Conservation (phyloP, 805 yeast genomes). For the Candida maltosa region DNA sequence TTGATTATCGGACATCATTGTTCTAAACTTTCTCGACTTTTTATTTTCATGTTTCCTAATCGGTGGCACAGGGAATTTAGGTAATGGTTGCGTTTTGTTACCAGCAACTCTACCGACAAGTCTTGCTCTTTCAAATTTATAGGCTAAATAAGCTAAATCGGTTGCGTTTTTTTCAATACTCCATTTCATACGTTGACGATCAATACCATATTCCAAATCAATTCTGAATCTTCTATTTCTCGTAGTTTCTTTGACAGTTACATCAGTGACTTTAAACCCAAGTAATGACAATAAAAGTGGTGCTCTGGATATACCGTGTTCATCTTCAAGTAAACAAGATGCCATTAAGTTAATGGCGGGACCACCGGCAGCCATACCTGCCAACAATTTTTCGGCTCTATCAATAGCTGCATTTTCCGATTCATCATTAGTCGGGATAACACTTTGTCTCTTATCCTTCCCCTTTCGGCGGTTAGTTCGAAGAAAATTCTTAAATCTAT, state of each 20-base stretch:
- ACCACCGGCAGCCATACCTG: constrained; percentile 56
- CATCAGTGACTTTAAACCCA: constrained; percentile 58
- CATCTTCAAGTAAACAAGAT: constrained; percentile 72
- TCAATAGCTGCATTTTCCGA: constrained; percentile 28
- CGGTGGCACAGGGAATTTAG: constrained; percentile 44
- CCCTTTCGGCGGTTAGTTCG: constrained; percentile 19
- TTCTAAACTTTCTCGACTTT: background rate
- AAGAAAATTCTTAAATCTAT: constrained; percentile 18
- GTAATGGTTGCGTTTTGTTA: constrained; percentile 37
- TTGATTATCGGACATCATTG: background rate
- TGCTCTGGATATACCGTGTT: constrained; percentile 70
- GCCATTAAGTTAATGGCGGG: constrained; percentile 77
- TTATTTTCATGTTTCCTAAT: constrained; percentile 12
- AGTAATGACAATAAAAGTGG: constrained; percentile 77
- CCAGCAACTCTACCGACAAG: constrained; percentile 32
- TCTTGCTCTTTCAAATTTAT: constrained; percentile 54
- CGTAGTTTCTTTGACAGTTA: constrained; percentile 35
- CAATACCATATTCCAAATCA: constrained; percentile 89
- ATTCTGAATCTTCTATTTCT: constrained; percentile 52
- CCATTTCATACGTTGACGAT: constrained; percentile 78
- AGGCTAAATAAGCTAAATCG: constrained; percentile 71
- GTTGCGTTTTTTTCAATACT: constrained; percentile 65
- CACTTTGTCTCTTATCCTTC: constrained; percentile 19
- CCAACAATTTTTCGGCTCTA: constrained; percentile 32
- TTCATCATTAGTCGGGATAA: constrained; percentile 8